Conservation (phyloP, 805 yeast genomes). For the Metschnikowia koreensis region DNA sequence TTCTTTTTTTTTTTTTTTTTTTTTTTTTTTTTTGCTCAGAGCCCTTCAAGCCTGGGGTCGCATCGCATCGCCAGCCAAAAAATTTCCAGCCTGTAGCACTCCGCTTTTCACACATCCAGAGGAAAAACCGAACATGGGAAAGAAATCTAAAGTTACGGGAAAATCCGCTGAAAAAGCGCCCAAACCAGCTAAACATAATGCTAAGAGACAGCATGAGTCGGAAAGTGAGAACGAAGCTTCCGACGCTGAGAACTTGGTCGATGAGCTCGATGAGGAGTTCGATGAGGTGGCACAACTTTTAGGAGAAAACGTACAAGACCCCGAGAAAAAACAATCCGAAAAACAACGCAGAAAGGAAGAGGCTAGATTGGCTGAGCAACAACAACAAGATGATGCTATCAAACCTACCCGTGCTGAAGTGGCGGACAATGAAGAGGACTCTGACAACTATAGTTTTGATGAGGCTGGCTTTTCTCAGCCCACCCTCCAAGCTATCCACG, state of each 20-base stretch:
- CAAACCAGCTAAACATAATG: background rate
- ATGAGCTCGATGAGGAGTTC: conserved; percentile 54
- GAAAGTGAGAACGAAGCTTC: conserved; percentile 29
- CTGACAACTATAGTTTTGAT: conserved; percentile 33
- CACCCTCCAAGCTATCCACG: conserved; percentile 74
- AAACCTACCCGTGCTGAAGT: conserved; percentile 27
- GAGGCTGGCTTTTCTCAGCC: conserved; percentile 69
- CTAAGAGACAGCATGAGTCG: conserved; percentile 30
- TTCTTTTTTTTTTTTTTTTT: too few relatives aligned
- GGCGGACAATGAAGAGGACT: conserved; percentile 27
- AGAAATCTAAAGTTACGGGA: conserved; percentile 4
- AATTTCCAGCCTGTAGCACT: conserved; percentile 6
- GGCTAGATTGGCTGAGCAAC: conserved; percentile 20
- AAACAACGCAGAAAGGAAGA: conserved; percentile 22
- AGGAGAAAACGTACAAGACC: conserved; percentile 43
- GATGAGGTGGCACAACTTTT: conserved; percentile 56
- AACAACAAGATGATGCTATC: conserved; percentile 25
- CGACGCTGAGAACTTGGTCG: conserved; percentile 43
- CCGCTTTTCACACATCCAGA: background rate
- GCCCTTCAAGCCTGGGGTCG: background rate
- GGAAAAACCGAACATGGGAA: conserved; percentile 6
- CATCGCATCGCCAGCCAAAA: conserved; percentile 17
- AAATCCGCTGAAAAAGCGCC: background rate
- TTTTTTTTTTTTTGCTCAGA: too few relatives aligned
- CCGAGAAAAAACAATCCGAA: conserved; percentile 31